Base-by-base conservation (phyloP, 2,329 filamentous ascomycete genomes). In the Nemania sp. region DNA sequence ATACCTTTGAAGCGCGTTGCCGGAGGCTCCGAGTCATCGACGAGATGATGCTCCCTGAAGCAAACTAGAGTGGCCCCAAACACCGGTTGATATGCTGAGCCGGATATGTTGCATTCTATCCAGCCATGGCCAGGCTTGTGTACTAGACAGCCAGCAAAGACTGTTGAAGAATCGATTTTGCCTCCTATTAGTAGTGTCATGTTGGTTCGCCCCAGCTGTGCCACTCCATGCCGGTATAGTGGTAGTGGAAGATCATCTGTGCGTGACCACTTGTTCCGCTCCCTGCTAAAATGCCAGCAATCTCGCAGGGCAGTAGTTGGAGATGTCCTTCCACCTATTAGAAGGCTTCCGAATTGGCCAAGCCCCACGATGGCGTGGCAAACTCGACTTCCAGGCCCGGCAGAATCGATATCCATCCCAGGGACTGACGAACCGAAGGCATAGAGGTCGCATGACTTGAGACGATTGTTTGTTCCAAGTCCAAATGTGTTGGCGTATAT, bases 291-390 rank as follows among this genome's bases (percentile, higher is more conserved):
- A 1, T 91, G 62, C 90, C 90, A 97, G 62, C 88, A 91, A 68
- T 94, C 89, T 30, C 76, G 75, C 36, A 90, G 75, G 1, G 84
- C 84, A 24, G 78, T 80, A 11, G 84, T 78, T 4, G 92, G 91
- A 6, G 90, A 93, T n/a, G 81, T 78, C 54, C 92, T 81, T 5
- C 93, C 93, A 20, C 93, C 92, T 24, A 83, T 79, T 41, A 96
- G 75, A 9, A 97, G 71, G 54, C 79, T 80, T 14, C 81, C 81
- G 19, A 72, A 70, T 28, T 77, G 73, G 1, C 78, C 80, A 5
- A 95, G 68, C 43, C 83, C 77, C 17, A 88, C 92, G 17, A 91
- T 76, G 0, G 89, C 88, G 69, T 94, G 90, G 62, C 90, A 94
- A 77, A 93, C 86, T 39, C 86, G 73, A 44, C 68, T 68, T 3